Conservation (phyloP, 1,139 yeast species). For the Yamadazyma epiphylla region DNA sequence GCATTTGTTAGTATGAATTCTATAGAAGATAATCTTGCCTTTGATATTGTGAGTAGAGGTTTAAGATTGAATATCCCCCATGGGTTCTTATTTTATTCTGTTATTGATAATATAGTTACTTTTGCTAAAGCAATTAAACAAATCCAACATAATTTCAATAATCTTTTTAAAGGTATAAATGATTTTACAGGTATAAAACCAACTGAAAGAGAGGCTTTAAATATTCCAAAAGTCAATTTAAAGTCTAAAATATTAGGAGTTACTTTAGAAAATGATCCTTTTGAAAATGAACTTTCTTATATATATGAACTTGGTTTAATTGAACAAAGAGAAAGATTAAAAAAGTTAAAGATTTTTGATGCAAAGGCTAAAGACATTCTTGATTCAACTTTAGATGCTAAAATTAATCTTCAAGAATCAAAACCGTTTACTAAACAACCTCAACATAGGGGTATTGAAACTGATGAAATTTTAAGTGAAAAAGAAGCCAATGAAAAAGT, state of each 20-base stretch:
- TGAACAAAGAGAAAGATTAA: conserved; percentile 33
- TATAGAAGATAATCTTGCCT: conserved; percentile 9
- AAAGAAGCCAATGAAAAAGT: conserved; percentile 28
- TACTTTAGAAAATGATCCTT: conserved; percentile 39
- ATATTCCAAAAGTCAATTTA: conserved; percentile 29
- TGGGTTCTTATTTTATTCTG: conserved; percentile 60
- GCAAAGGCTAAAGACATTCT: conserved; percentile 18
- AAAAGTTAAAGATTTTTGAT: conserved; percentile 29
- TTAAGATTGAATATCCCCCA: conserved; percentile 49
- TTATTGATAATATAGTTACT: conserved; percentile 63
- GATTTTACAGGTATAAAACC: conserved; percentile 38
- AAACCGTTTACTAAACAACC: too few species aligned
- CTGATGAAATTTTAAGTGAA: conserved; percentile 8
- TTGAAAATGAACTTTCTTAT: conserved; percentile 37
- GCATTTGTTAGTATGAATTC: conserved; percentile 16
- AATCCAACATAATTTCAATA: conserved; percentile 46
- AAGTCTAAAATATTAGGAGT: conserved; percentile 32
- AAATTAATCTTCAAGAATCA: conserved; percentile 10
- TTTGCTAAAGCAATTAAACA: conserved; percentile 58
- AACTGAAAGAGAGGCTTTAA: conserved; percentile 22
- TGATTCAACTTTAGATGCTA: conserved; percentile 16
- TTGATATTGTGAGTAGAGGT: conserved; percentile 23
- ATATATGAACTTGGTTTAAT: conserved; percentile 36
- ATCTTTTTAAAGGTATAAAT: conserved; percentile 31
- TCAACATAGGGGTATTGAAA: too few species aligned